phyloP scores from a whole-genome alignment of 2,329 filamentous ascomycete genomes.

The Hortaea werneckii region DNA sequence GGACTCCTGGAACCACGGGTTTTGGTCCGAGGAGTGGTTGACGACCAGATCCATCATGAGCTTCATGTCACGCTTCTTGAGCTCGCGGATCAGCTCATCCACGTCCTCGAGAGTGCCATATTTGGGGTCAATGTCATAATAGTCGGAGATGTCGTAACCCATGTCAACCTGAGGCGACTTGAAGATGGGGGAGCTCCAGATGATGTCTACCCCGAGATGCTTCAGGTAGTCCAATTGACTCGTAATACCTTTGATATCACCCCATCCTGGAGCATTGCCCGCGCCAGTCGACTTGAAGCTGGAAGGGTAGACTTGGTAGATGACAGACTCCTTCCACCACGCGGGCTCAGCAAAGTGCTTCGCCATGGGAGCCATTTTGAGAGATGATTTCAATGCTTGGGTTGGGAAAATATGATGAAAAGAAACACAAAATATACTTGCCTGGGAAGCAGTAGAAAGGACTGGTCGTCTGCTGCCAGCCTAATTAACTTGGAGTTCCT shows the following conservation, averaged over 20 bases:
- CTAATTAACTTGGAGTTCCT: no score
- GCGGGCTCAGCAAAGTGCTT: slow-evolving; percentile 1
- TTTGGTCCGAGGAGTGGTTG: slow-evolving; percentile 32
- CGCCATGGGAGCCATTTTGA: not conserved
- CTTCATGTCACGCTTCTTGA: slow-evolving; percentile 38
- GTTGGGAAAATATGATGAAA: not conserved
- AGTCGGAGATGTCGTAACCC: slow-evolving; percentile 42
- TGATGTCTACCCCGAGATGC: slow-evolving; percentile 50
- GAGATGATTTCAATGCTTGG: not conserved
- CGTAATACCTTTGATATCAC: slow-evolving; percentile 55
- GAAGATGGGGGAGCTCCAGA: slow-evolving; percentile 56
- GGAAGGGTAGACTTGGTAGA: slow-evolving; percentile 47
- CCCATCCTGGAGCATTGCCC: slow-evolving; percentile 45
- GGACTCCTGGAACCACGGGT: slow-evolving; percentile 49
- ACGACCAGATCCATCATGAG: slow-evolving; percentile 32
- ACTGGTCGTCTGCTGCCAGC: no score
- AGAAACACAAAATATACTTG: no score
- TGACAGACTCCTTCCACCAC: slow-evolving; percentile 31
- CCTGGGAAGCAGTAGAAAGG: no score
- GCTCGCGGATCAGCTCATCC: slow-evolving; percentile 33
- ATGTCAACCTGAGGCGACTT: slow-evolving; percentile 46
- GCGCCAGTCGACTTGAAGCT: slow-evolving; percentile 48
- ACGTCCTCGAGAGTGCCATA: slow-evolving; percentile 40
- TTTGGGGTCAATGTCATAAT: slow-evolving; percentile 37
- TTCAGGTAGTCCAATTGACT: slow-evolving; percentile 55